A percentile compares a stretch with the other conserved stretches of the same genome.
phyloP scores from a whole-genome alignment of 2,329 filamentous ascomycete species.

The Ceratocystis cacaofunesta region DNA sequence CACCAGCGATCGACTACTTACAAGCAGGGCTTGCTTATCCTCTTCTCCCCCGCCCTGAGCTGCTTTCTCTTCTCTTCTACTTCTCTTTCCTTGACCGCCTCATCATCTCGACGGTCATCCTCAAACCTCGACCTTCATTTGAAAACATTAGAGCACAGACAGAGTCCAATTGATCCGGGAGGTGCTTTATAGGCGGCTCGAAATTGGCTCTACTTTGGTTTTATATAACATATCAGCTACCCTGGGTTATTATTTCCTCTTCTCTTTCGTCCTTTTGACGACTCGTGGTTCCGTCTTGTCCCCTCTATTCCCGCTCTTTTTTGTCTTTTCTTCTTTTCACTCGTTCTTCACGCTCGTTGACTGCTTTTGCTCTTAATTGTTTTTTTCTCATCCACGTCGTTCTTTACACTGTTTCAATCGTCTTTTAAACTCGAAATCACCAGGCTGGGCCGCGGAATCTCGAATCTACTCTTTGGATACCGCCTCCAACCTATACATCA shows the following conservation, averaged over 20 bases:
- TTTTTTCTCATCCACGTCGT: background rate
- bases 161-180: background rate
- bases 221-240: background rate
- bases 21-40: background rate
- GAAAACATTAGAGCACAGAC: background rate
- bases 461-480: background rate
- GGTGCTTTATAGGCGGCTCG: background rate
- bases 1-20: background rate
- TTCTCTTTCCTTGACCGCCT: background rate
- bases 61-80: background rate
- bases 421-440: background rate
- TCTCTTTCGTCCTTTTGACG: background rate
- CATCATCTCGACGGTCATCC: background rate
- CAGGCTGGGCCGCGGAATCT: constrained; percentile 4
- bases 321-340: background rate
- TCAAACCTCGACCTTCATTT: background rate
- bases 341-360: background rate
- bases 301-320: background rate
- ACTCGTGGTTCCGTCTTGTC: background rate
- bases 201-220: background rate
- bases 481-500: background rate
- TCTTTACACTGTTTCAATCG: background rate
- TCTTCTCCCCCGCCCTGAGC: background rate
- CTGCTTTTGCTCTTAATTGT: background rate
- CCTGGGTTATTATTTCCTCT: background rate